Evolutionary conservation across 768 basidiomycete species (phyloP).

Genomic region (Kwoniella sp.): DNA sequence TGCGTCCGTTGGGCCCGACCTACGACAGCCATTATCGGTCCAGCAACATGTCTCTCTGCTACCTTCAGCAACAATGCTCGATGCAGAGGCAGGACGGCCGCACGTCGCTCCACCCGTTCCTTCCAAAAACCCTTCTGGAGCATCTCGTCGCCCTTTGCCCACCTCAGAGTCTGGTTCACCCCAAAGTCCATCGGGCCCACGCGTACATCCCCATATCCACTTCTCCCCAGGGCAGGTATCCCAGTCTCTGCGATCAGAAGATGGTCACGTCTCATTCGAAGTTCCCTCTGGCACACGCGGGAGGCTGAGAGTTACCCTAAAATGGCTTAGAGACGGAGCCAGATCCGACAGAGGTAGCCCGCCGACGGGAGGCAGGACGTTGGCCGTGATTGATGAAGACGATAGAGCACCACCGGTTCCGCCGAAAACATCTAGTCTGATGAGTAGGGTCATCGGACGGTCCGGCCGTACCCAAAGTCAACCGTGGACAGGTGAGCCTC

Average conservation of each 20-base stretch:
- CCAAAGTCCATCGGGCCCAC: neutral
- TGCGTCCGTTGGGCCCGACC: neutral
- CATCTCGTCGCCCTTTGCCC: neutral
- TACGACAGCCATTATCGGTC: neutral
- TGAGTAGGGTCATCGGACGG: conserved; percentile 3
- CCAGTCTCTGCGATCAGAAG: conserved; percentile 7
- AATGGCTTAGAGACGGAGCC: conserved; percentile 17
- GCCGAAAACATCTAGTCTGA: conserved; percentile 13
- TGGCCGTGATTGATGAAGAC: neutral
- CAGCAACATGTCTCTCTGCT: too few species aligned
- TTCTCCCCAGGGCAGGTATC: conserved; percentile 17
- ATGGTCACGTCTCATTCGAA: conserved; percentile 27
- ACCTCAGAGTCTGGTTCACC: neutral
- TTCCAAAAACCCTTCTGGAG: neutral
- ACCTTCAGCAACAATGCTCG: too few species aligned
- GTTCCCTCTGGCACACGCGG: conserved; percentile 22
- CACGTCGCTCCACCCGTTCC: neutral
- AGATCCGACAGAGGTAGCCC: conserved; percentile 7
- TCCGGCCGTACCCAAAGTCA: neutral
- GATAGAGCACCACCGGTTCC: conserved; percentile 16
- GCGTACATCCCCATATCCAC: conserved; percentile 10
- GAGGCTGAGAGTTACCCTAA: conserved; percentile 17
- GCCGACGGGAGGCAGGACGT: neutral
- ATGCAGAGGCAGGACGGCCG: neutral
- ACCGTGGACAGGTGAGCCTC: neutral